Percentiles rank a stretch among this genome's conserved stretches.
These are phyloP conservation scores for Solanum piurae DNA, from an alignment of 257 asterid species.

Conservation along the genomic window DNA sequence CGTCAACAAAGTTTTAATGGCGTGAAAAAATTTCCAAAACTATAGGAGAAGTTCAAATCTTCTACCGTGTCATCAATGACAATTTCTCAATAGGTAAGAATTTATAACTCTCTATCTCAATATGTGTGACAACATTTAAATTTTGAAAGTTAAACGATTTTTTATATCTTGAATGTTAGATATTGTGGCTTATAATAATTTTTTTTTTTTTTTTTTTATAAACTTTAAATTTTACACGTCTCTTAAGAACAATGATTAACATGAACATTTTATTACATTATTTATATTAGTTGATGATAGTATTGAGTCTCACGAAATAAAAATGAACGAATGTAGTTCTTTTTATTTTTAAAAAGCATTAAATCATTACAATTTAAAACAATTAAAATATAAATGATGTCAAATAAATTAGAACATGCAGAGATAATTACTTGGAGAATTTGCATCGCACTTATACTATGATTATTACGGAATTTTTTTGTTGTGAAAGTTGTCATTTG, in stretches of 20 bases:
- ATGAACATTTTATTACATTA: background rate
- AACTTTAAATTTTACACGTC: background rate
- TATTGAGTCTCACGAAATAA: background rate
- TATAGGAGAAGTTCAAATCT: background rate
- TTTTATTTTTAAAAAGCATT: no score
- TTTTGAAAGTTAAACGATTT: no score
- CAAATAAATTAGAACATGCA: background rate
- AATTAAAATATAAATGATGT: background rate
- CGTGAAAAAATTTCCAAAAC: background rate
- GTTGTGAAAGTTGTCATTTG: background rate
- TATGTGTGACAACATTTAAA: no score
- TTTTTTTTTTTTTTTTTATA: no score
- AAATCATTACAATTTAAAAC: no score
- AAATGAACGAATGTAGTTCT: no score
- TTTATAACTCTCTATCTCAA: no score
- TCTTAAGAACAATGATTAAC: background rate
- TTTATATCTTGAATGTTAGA: background rate
- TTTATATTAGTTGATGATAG: background rate
- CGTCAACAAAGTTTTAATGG: background rate
- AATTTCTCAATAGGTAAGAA: background rate
- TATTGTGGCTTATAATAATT: background rate
- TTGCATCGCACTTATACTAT: background rate
- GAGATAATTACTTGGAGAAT: background rate
- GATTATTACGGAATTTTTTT: background rate
- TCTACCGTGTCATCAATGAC: background rate